Evolutionary conservation across 495 filamentous ascomycete genomes (phyloP).

Genomic region (Trichoderma asperelloides): DNA sequence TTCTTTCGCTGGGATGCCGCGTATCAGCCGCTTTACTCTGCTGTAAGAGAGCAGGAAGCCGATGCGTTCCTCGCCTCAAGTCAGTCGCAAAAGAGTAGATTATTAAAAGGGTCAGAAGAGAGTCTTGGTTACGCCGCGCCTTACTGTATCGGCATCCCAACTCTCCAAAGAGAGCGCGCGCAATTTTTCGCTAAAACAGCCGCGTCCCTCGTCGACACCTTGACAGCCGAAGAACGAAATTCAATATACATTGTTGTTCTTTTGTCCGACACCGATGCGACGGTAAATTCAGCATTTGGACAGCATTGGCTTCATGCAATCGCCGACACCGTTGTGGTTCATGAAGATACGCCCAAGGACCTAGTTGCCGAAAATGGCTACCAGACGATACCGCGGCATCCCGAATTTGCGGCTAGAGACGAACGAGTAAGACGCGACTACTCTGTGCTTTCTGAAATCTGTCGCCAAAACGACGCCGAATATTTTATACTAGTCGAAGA

Average conservation of each 20-base stretch:
- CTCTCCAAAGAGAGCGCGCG: slow-evolving; percentile 19
- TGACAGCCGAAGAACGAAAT: slow-evolving; percentile 37
- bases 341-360: slow-evolving; percentile 19
- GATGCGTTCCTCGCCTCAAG: not conserved
- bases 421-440: slow-evolving; percentile 30
- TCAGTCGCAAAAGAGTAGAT: not conserved
- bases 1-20: slow-evolving; percentile 13
- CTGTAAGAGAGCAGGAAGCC: slow-evolving; percentile 10
- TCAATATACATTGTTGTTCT: slow-evolving; percentile 42
- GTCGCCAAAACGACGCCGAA: slow-evolving; percentile 33
- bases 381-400: not conserved
- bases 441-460: slow-evolving; percentile 38
- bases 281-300: slow-evolving; percentile 38
- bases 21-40: slow-evolving; percentile 7
- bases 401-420: not conserved
- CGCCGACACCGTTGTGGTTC: slow-evolving; percentile 39
- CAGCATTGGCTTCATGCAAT: slow-evolving; percentile 40
- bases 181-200: slow-evolving; percentile 41
- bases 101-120: not conserved
- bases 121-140: slow-evolving; percentile 4
- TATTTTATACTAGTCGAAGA: slow-evolving; percentile 49
- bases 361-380: not conserved
- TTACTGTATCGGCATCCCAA: slow-evolving; percentile 25
- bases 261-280: slow-evolving; percentile 41
- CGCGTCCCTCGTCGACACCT: slow-evolving; percentile 41